Percentiles rank a stretch among this genome's conserved stretches.
Evolutionary conservation across 495 filamentous ascomycete genomes (phyloP).

Genomic region (Penicillium angulare): DNA sequence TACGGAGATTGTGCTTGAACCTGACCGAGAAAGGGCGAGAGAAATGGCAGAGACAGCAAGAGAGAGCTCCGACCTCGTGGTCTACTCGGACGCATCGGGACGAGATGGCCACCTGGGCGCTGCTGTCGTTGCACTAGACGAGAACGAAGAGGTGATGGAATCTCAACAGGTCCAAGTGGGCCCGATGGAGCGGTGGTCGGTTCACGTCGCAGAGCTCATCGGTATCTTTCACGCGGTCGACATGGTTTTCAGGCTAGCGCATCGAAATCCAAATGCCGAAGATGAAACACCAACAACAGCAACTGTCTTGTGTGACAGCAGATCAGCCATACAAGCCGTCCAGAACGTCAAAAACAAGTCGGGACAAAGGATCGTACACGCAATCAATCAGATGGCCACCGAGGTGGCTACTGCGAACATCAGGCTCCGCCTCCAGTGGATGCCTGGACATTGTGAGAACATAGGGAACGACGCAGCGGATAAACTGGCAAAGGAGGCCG

Average conservation of each 20-base stretch:
- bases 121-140: slow-evolving; percentile 9
- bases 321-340: slow-evolving; percentile 17
- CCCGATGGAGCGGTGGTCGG: slow-evolving; percentile 20
- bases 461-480: slow-evolving; percentile 13
- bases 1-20: slow-evolving; percentile 18
- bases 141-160: slow-evolving; percentile 2
- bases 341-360: slow-evolving; percentile 16
- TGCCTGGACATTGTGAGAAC: slow-evolving; percentile 14
- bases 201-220: slow-evolving; percentile 22
- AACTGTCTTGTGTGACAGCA: slow-evolving; percentile 15
- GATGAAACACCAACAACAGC: neutral
- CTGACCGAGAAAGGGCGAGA: slow-evolving; percentile 17
- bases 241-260: slow-evolving; percentile 9
- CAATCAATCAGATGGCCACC: slow-evolving; percentile 15
- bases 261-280: neutral
- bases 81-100: slow-evolving; percentile 24
- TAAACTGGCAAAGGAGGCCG: slow-evolving; percentile 7
- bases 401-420: slow-evolving; percentile 10
- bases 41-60: too few species aligned
- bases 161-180: slow-evolving; percentile 21
- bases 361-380: slow-evolving; percentile 18
- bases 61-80: slow-evolving; percentile 5
- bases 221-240: slow-evolving; percentile 21
- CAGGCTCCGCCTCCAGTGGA: slow-evolving; percentile 17
- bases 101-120: slow-evolving; percentile 14